Evolutionary conservation across 331 rosid species (phyloP), one percentile per base, ranked within the genome.

Genomic region (Quercus tomentella): DNA sequence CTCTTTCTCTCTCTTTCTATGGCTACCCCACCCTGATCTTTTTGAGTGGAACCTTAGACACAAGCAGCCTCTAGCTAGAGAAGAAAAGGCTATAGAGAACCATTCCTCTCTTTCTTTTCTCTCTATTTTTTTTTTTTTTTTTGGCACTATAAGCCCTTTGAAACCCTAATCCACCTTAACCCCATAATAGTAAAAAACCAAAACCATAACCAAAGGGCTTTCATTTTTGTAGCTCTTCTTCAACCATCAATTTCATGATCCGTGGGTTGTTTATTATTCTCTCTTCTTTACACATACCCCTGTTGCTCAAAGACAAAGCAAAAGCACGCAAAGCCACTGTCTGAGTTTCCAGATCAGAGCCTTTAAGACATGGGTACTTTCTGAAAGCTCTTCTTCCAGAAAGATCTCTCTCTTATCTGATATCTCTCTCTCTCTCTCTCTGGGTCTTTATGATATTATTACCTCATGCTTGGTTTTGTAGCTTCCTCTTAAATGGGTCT

Each of bases 11-110:
- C 35, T 76, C 76, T 54, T 73, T 70, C 61, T 63, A 71, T n/a
- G 70, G 57, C 72, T 89, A 15, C 90, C 97, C 93, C 92, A 89
- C 92, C 25, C 86, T 85, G 80, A 84, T 90, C 65, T 85, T 85
- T 83, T 81, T 70, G 72, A 74, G 82, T 83, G 74, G 84, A 83
- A 83, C 84, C 83, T 58, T 77, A 68, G 76, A 37, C 60, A 49
- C 68, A 79, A 81, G 82, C 85, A 79, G 82, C 83, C 84, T 72
- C 79, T 77, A 41, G 12, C 87, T 79, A 81, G 83, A 77, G 73
- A 80, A 81, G 60, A 82, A 88, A 81, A 84, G 77, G 85, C 58
- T 60, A 49, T 49, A 79, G 52, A 35, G 70, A 86, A 69, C 71
- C 72, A 61, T 61, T 77, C 28, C 62, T 80, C 80, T 82, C 81